Conservation (phyloP, 2,329 filamentous ascomycete species). For the Chaetomiaceae sp. region DNA sequence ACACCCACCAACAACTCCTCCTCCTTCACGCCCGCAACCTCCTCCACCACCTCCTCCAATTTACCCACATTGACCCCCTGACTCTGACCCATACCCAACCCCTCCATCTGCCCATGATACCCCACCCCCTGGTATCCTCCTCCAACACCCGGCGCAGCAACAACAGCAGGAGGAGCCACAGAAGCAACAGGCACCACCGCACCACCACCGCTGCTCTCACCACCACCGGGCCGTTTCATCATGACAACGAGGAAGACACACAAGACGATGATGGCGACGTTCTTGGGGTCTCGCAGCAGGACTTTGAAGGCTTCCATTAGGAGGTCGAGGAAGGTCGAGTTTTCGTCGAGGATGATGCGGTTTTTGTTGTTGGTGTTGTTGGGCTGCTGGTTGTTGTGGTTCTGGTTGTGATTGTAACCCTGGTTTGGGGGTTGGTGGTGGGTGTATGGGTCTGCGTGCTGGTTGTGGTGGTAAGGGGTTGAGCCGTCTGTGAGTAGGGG, state of each 20-base stretch:
- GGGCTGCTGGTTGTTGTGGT: conserved; percentile 21
- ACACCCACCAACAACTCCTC: not conserved
- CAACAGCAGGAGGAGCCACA: not conserved
- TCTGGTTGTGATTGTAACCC: too few species aligned
- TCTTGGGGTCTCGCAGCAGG: conserved; percentile 53
- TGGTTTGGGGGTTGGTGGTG: too few species aligned
- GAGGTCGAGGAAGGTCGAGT: conserved; percentile 49
- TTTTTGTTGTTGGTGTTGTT: conserved; percentile 5
- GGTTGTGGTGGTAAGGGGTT: not conserved
- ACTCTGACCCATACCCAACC: too few species aligned
- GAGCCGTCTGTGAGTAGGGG: not conserved
- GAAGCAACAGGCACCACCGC: not conserved
- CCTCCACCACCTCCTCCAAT: not conserved
- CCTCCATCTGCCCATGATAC: too few species aligned
- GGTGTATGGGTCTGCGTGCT: not conserved
- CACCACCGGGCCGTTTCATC: conserved; percentile 8
- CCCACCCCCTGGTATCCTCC: too few species aligned
- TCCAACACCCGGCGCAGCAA: too few species aligned
- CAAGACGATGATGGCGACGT: conserved; percentile 52
- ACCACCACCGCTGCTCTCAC: too few species aligned
- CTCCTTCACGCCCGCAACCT: not conserved
- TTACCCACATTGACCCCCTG: too few species aligned
- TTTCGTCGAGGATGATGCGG: conserved; percentile 28
- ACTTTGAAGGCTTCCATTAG: conserved; percentile 50
- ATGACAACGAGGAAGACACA: conserved; percentile 45